These are phyloP conservation scores for Lactifluus rugatus DNA, from an alignment of 768 basidiomycete genomes.

Conservation along the genomic window DNA sequence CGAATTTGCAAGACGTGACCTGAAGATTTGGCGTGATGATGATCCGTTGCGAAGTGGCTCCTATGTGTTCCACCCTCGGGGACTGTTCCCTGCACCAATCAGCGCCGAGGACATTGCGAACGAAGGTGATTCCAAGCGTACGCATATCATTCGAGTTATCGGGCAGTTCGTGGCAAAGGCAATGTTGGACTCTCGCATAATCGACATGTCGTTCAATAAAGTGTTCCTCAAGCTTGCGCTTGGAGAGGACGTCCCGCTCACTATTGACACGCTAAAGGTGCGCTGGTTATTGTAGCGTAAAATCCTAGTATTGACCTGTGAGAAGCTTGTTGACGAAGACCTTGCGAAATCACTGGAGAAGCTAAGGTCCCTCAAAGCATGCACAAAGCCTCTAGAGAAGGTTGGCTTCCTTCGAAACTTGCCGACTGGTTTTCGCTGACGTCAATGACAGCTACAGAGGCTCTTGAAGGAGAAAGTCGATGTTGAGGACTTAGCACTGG, in stretches of 20 bases:
- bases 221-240: conserved; percentile 88
- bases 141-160: conserved; percentile 79
- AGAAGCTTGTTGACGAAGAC: conserved; percentile 70
- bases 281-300: conserved; percentile 17
- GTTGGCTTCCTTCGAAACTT: not conserved
- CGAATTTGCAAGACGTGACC: conserved; percentile 82
- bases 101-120: conserved; percentile 56
- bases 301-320: not conserved
- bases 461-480: conserved; percentile 50
- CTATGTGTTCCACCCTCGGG: conserved; percentile 77
- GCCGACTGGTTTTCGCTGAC: not conserved
- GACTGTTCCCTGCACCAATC: conserved; percentile 84
- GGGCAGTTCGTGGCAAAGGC: conserved; percentile 97
- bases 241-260: conserved; percentile 76
- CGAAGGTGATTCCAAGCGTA: conserved; percentile 72
- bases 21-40: conserved; percentile 88
- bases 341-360: conserved; percentile 81
- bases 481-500: conserved; percentile 82
- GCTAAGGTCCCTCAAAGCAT: conserved; percentile 56
- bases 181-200: conserved; percentile 93
- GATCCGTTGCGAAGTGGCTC: conserved; percentile 49
- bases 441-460: conserved; percentile 10
- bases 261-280: conserved; percentile 76
- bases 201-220: conserved; percentile 91
- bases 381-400: conserved; percentile 33